Conservation (phyloP, 2,329 filamentous ascomycete genomes). For the Seiridium unicorne region DNA sequence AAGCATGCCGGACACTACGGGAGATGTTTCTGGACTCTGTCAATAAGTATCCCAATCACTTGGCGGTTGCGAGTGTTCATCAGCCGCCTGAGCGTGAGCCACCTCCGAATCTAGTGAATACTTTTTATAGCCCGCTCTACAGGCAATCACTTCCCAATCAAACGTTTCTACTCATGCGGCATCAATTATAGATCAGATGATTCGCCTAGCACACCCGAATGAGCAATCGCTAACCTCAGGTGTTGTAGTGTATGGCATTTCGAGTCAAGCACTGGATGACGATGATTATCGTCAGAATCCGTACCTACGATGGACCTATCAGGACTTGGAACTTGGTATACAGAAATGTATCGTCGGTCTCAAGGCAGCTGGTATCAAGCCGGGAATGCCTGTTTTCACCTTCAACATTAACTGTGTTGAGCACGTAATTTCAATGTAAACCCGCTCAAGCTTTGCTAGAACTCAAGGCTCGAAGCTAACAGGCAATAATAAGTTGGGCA, state of each 20-base stretch:
- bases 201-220: too few relatives aligned
- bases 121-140: too few relatives aligned
- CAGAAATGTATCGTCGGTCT: not conserved
- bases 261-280: conserved; percentile 1
- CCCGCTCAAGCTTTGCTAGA: not conserved
- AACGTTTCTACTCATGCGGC: too few relatives aligned
- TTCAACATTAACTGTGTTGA: conserved; percentile 1
- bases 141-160: too few relatives aligned
- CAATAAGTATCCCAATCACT: not conserved
- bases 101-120: too few relatives aligned
- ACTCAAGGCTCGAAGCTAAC: not conserved
- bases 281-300: conserved; percentile 1
- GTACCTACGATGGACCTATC: conserved; percentile 4
- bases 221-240: too few relatives aligned
- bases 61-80: conserved; percentile 6
- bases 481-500: not conserved
- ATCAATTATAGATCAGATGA: too few relatives aligned
- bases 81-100: not conserved
- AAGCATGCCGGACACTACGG: not conserved
- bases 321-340: not conserved
- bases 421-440: not conserved
- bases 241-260: not conserved
- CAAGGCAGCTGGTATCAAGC: not conserved
- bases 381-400: conserved; percentile 3
- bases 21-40: conserved; percentile 4